Base-by-base conservation (phyloP, 208 protist genomes). In the Jaenimonas drosophilae region DNA sequence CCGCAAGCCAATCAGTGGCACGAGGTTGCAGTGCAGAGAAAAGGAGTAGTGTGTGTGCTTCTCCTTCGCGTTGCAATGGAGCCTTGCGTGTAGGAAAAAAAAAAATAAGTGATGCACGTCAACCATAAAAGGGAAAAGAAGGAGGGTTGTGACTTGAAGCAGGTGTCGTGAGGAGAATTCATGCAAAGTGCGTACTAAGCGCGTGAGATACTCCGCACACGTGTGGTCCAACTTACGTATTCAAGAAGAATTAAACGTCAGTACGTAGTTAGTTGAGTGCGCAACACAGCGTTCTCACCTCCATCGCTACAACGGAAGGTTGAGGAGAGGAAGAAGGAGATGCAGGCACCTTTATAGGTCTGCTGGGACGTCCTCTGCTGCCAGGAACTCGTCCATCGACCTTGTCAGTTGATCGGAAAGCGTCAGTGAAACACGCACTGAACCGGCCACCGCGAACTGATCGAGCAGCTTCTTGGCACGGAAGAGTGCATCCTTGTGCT, bases 381-480 rank as follows among this genome's bases (percentile, higher is more conserved):
- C 48, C n/a, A 76, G n/a, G 42, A 74, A 74, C 1, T 69, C 70
- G 6, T 32, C 36, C 55, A 73, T 69, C 19, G 49, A 28, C 14
- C 61, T 60, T 2, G 58, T 29, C 7, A 71, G 58, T 11, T 37
- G 25, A 34, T 88, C 83, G 12, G 76, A 68, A 16, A 91, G 44
- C 38, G 51, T 60, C 14, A 91, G 54, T 2, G 59, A 50, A 4
- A 91, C 70, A n/a, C 83, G 75, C 49, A 91, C 45, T 21, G 68
- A 60, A 0, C 63, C 40, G 5, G 73, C 76, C 17, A 86, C 49
- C 28, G 75, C 72, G 44, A 91, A 88, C 63, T 91, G 72, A 49
- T 88, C 78, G 3, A 91, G 67, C 28, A 91, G 65, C 46, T 82
- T 53, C 60, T 91, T 91, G 33, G 83, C 83, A 33, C 72, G 67